Percentiles rank a stretch among this genome's conserved stretches.
Conservation (phyloP, 148 eudicot species). For the Vaccinium corymbosum region DNA sequence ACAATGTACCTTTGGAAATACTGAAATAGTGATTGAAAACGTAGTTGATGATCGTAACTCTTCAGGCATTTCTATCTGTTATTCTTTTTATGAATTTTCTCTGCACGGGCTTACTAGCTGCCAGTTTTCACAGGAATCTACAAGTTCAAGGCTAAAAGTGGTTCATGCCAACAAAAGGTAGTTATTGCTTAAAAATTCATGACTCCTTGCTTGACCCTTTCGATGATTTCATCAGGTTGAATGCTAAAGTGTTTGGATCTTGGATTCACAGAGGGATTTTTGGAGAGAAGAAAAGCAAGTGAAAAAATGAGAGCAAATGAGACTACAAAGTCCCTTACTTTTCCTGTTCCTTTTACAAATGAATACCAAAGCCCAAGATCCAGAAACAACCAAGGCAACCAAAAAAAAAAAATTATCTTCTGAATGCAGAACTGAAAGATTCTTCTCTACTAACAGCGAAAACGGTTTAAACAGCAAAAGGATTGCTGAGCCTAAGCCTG, state of each 20-base stretch:
- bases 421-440: not conserved
- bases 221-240: not conserved
- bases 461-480: constrained; percentile 32
- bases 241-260: not conserved
- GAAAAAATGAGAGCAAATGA: not conserved
- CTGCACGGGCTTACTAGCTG: not conserved
- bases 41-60: not conserved
- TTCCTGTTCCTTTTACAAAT: not conserved
- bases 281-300: not conserved
- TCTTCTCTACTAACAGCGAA: constrained; percentile 20
- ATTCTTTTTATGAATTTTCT: not conserved
- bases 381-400: not conserved
- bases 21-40: not conserved
- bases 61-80: not conserved
- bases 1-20: not conserved
- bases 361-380: not conserved
- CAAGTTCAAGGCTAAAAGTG: constrained; percentile 21
- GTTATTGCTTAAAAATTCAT: not conserved
- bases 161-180: constrained; percentile 38
- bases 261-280: not conserved
- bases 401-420: not conserved
- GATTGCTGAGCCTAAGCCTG: constrained; percentile 21
- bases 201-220: not conserved
- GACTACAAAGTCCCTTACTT: not conserved
- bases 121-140: constrained; percentile 27